phyloP scores from a whole-genome alignment of 2,329 filamentous ascomycete species.

The Albophoma yamanashiensis region DNA sequence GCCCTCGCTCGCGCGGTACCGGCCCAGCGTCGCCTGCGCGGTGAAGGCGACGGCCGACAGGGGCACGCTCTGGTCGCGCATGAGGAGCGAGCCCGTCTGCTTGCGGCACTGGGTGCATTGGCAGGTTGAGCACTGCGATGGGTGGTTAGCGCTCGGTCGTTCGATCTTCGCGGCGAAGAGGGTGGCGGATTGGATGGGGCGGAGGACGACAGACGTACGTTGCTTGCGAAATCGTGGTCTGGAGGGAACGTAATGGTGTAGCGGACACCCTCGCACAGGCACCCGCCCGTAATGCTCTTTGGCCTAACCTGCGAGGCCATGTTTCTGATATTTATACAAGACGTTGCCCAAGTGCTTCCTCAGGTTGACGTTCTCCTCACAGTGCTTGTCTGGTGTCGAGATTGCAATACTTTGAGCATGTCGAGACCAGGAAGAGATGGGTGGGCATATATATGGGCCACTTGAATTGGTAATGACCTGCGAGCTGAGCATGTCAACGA shows the following conservation, averaged over 20 bases:
- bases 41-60: constrained; percentile 10
- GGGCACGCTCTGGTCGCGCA: constrained; percentile 27
- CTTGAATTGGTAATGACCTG: neutral
- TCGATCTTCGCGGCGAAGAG: neutral
- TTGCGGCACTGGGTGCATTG: constrained; percentile 47
- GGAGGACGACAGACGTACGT: constrained; percentile 11
- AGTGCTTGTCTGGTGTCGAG: neutral
- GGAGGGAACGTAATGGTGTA: constrained; percentile 35
- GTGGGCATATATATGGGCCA: neutral
- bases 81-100: constrained; percentile 35
- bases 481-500: neutral
- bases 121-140: constrained; percentile 32
- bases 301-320: constrained; percentile 18
- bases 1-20: neutral
- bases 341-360: neutral
- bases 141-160: too few relatives aligned
- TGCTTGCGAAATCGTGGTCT: constrained; percentile 30
- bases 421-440: neutral
- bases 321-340: neutral
- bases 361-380: neutral
- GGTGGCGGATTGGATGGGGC: neutral
- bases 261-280: constrained; percentile 37
- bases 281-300: constrained; percentile 34
- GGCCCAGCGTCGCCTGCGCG: neutral
- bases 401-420: neutral